Base-by-base conservation (phyloP, 257 asterid genomes). In the Scutellaria minor region DNA sequence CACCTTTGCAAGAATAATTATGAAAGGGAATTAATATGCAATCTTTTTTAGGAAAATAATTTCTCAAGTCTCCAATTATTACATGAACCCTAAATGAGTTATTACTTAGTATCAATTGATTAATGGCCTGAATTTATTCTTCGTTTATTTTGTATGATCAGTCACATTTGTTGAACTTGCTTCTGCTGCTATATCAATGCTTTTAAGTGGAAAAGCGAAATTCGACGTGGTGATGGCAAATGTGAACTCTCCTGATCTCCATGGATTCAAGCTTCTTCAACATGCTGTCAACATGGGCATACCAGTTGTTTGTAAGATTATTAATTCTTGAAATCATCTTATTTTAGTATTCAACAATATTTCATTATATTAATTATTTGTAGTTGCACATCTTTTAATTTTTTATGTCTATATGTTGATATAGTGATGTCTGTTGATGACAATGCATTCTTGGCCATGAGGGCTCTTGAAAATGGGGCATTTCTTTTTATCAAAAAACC, bases 161-260 rank as follows among this genome's bases (percentile, higher is more conserved):
- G 86, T 82, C 2, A 75, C 83, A 3, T 37, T 47, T 57, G 78
- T 76, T 18, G 86, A 79, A 15, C 72, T 75, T 73, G 82, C 83
- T 27, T 79, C 84, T 59, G 80, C 82, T 68, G 86, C 80, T 12
- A 64, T 82, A 58, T 61, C 83, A 14, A 64, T 82, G 76, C 62
- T 82, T 11, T n/a, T 72, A 1, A 70, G 66, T 24, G 84, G 85
- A 53, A 81, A 78, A 67, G 73, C 64, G 0, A 79, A 51, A 57
- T 81, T 76, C 31, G 88, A 84, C 24, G 67, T 81, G 13, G 74
- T 84, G 66, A 70, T 84, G 65, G 88, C 85, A 11, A 77, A 78
- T 62, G 62, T 81, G 45, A 70, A 84, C 64, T 84, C 88, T 7
- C 85, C 85, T 5, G 86, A 83, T 45, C 83, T 80, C 47, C 82